Evolutionary conservation across 2,329 filamentous ascomycete genomes (phyloP).

Genomic region (Microdochium bolleyi): DNA sequence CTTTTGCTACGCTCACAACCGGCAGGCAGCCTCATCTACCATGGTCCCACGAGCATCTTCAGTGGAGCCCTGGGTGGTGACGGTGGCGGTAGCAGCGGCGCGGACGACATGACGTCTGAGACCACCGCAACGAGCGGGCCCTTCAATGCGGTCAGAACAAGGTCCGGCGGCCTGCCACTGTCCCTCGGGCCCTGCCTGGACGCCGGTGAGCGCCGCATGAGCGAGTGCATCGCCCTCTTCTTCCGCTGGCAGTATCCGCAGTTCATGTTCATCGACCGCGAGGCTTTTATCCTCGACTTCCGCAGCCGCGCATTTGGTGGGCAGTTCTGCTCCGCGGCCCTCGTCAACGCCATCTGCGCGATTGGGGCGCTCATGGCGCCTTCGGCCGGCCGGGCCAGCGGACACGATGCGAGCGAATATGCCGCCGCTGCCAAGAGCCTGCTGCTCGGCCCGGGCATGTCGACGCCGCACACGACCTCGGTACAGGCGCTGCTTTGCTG

Average conservation of each 20-base stretch:
- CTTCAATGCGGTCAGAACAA: neutral
- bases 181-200: neutral
- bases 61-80: neutral
- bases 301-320: constrained; percentile 2
- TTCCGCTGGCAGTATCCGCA: constrained; percentile 9
- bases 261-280: constrained; percentile 9
- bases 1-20: no score
- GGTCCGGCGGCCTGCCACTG: neutral
- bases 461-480: constrained; percentile 1
- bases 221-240: constrained; percentile 7
- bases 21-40: no score
- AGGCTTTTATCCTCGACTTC: constrained; percentile 8
- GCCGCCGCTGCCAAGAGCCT: constrained; percentile 1
- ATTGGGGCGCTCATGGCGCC: constrained; percentile 8
- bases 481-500: constrained; percentile 6
- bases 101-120: no score
- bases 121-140: constrained; percentile 1
- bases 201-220: neutral
- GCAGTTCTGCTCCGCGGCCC: constrained; percentile 3
- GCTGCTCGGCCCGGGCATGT: constrained; percentile 3
- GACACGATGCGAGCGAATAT: constrained; percentile 2
- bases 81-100: no score
- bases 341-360: constrained; percentile 6
- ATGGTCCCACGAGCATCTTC: constrained; percentile 3
- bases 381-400: no score